Evolutionary conservation across 2,329 filamentous ascomycete species (phyloP).

Genomic region (Aspergillus intermedius): DNA sequence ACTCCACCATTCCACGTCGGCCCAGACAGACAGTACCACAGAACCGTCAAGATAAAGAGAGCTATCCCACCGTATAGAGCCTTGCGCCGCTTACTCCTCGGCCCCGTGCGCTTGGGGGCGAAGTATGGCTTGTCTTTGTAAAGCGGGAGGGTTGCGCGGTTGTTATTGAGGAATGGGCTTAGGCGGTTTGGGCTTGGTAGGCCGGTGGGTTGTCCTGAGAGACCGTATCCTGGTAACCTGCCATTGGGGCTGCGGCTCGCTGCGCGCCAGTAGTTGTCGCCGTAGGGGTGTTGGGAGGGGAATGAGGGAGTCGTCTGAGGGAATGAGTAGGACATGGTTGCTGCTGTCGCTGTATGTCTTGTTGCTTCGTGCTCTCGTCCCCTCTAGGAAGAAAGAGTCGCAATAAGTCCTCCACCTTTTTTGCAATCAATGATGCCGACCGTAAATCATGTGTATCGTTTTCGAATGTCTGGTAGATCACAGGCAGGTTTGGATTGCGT

Average conservation of each 20-base stretch:
- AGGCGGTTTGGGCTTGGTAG: slow-evolving; percentile 30
- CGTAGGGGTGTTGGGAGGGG: slow-evolving; percentile 55
- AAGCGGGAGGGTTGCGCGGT: slow-evolving; percentile 67
- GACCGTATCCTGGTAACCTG: slow-evolving; percentile 34
- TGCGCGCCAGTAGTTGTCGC: slow-evolving; percentile 59
- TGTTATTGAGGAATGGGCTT: slow-evolving; percentile 57
- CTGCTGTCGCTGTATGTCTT: background rate
- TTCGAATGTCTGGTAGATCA: too few relatives aligned
- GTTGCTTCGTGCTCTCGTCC: background rate
- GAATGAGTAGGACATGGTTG: slow-evolving; percentile 51
- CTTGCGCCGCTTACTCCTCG: slow-evolving; percentile 59
- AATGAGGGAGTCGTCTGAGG: slow-evolving; percentile 66
- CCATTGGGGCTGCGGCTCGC: slow-evolving; percentile 31
- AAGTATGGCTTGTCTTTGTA: slow-evolving; percentile 98
- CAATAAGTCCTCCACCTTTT: background rate
- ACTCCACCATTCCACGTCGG: slow-evolving; percentile 15
- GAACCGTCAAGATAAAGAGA: slow-evolving; percentile 48
- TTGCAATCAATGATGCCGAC: background rate
- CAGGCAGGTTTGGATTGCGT: too few relatives aligned
- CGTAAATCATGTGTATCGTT: background rate
- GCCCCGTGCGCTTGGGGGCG: slow-evolving; percentile 47
- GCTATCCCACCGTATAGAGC: slow-evolving; percentile 51
- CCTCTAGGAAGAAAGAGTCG: background rate
- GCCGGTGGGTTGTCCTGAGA: slow-evolving; percentile 47
- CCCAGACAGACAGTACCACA: slow-evolving; percentile 57